Evolutionary conservation across 31 red algal genomes (phyloP).

Genomic region (Endocladia muricata): DNA sequence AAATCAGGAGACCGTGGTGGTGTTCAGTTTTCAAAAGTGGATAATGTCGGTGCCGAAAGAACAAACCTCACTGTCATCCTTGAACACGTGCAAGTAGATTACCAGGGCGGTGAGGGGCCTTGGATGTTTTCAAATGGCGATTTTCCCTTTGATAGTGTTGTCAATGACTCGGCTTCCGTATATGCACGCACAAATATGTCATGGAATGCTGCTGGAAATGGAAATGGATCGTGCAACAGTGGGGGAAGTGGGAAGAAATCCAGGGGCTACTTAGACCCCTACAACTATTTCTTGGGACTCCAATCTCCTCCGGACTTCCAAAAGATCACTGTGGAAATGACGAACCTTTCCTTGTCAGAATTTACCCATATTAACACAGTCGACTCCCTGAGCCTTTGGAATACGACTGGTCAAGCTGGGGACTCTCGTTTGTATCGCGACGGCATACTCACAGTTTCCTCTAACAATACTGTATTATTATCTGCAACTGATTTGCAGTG

Average conservation of each 20-base stretch:
- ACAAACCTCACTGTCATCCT: conserved; percentile 50
- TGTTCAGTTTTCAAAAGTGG: too few relatives aligned
- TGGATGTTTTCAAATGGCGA: conserved; percentile 44
- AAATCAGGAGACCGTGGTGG: too few relatives aligned
- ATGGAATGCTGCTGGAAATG: conserved; percentile 52
- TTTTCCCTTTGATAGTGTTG: conserved; percentile 16
- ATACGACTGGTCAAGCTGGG: conserved; percentile 54
- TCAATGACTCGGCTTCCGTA: not conserved
- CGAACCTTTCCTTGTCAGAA: conserved; percentile 36
- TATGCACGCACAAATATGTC: conserved; percentile 30
- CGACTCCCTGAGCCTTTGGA: conserved; percentile 23
- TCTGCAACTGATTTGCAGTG: conserved; percentile 55
- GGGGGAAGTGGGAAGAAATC: conserved; percentile 49
- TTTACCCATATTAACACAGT: conserved; percentile 62
- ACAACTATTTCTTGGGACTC: conserved; percentile 34
- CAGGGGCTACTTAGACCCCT: conserved; percentile 53
- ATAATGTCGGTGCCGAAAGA: conserved; percentile 18
- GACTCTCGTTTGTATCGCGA: conserved; percentile 47
- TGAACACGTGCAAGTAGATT: conserved; percentile 32
- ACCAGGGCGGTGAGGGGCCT: not conserved
- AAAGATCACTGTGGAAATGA: conserved; percentile 12
- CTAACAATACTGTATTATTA: conserved; percentile 27
- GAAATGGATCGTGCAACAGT: conserved; percentile 45
- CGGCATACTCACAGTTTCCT: conserved; percentile 35
- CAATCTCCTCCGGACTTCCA: conserved; percentile 6